Evolutionary conservation across 768 basidiomycete species (phyloP), one percentile per base, ranked within the genome.

Genomic region (Mycena vitilis): DNA sequence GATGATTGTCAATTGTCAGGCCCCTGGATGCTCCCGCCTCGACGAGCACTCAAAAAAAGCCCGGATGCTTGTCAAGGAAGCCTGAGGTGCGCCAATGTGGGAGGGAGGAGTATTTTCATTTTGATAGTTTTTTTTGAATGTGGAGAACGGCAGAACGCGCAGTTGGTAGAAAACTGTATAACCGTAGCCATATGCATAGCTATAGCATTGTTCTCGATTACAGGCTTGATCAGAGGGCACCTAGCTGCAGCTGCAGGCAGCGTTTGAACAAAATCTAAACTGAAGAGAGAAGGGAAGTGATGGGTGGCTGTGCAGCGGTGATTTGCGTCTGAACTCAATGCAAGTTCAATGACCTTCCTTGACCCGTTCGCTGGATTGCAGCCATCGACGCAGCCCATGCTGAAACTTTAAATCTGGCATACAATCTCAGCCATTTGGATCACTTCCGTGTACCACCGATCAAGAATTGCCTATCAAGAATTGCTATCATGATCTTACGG

Each of bases 1-100:
- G 61, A 54, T 63, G 52, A 63, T 54, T 63, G 52, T 54, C 61
- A 63, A 23, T 63, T 63, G 61, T 63, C 52, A 63, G 42, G 20
- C 53, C 45, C 58, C 45, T 36, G 20, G 45, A 42, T 44, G 42
- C 25, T 40, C 30, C n/a, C 11, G n/a, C 42, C 56, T 57, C 23
- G 56, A 40, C 10, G 40, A 40, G 40, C 4, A 40, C 40, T 30
- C 22, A 48, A 40, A 13, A 34, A 48, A 18, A 30, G 8, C 20
- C 22, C 10, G 40, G 58, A 59, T 59, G 16, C 5, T 44, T 59
- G 30, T 59, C 45, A 59, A 16, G 34, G 25, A 25, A 44, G 23
- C 15, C 25, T 11, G 11, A 11, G 40, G 40, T 15, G n/a, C n/a
- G n/a, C n/a, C n/a, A n/a, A n/a, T n/a, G n/a, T 11, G 40, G 10